A percentile compares a stretch with the other conserved stretches of the same genome.
Conservation (phyloP, 23 red algal species). For the Cyanidium caldarium region DNA sequence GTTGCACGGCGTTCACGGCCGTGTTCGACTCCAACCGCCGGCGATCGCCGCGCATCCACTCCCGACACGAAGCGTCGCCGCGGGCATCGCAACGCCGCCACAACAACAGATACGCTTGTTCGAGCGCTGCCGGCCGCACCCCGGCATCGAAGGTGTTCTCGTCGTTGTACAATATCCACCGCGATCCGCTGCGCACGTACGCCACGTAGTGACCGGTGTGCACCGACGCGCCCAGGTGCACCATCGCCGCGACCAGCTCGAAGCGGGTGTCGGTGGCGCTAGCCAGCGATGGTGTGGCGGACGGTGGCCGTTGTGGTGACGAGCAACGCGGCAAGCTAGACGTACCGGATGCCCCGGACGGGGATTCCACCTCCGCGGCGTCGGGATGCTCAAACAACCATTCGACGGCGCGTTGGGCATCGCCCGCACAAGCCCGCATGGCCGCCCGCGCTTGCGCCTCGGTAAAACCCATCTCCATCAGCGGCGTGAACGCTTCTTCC, state of each 20-base stretch:
- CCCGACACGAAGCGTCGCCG: not conserved
- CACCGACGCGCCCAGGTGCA: conserved; percentile 11
- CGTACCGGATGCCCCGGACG: not conserved
- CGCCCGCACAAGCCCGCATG: conserved; percentile 11
- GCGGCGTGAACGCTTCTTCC: conserved; percentile 2
- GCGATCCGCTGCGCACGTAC: conserved; percentile 36
- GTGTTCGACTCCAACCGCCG: not conserved
- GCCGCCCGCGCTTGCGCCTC: conserved; percentile 47
- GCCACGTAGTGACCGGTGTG: conserved; percentile 88
- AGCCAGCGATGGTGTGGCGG: not conserved
- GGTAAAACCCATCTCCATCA: conserved; percentile 65
- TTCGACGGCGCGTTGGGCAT: not conserved
- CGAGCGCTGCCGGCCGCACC: not conserved
- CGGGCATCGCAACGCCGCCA: not conserved
- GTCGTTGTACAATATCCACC: conserved; percentile 85
- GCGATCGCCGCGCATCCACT: not conserved
- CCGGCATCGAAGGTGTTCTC: conserved; percentile 23
- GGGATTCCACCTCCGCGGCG: not conserved
- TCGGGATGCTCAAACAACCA: not conserved
- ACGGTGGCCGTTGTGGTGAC: not conserved
- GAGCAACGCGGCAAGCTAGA: not conserved
- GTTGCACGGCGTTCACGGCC: not conserved
- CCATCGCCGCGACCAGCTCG: conserved; percentile 6
- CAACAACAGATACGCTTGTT: not conserved
- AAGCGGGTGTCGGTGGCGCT: not conserved